phyloP scores from a whole-genome alignment of 2,329 filamentous ascomycete genomes.

The Fonsecaea erecta region DNA sequence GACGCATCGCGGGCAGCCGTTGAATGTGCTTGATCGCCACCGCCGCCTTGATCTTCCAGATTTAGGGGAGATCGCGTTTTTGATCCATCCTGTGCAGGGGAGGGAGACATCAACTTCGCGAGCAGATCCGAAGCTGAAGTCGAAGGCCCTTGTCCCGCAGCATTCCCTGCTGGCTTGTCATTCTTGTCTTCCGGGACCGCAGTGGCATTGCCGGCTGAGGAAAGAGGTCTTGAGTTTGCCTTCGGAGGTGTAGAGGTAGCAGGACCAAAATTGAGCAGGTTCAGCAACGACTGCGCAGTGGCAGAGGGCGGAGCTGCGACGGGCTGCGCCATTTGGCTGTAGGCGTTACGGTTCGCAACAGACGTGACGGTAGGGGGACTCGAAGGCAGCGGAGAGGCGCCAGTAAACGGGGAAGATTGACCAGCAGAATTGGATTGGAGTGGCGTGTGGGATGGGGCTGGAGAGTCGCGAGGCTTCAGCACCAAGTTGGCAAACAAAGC shows the following conservation, averaged over 20 bases:
- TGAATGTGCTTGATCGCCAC: slow-evolving; percentile 24
- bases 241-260: slow-evolving; percentile 36
- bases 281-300: slow-evolving; percentile 64
- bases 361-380: slow-evolving; percentile 19
- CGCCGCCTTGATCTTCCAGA: slow-evolving; percentile 32
- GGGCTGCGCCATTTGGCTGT: slow-evolving; percentile 12
- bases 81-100: slow-evolving; percentile 42
- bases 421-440: slow-evolving; percentile 18
- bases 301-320: slow-evolving; percentile 40
- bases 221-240: slow-evolving; percentile 8
- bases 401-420: slow-evolving; percentile 16
- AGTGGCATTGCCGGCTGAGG: slow-evolving; percentile 39
- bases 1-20: slow-evolving; percentile 62
- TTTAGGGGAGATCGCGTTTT: slow-evolving; percentile 39
- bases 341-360: slow-evolving; percentile 10
- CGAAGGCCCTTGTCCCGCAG: slow-evolving; percentile 42
- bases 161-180: slow-evolving; percentile 17
- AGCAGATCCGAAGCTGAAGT: slow-evolving; percentile 63
- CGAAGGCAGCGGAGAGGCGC: slow-evolving; percentile 26
- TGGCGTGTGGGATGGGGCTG: slow-evolving; percentile 40
- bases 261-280: slow-evolving; percentile 68
- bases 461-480: slow-evolving; percentile 43
- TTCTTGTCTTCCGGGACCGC: slow-evolving; percentile 40
- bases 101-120: slow-evolving; percentile 59
- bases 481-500: slow-evolving; percentile 53